Conservation (phyloP, 78 protist genomes). For the Dictyostelium intermedium region DNA sequence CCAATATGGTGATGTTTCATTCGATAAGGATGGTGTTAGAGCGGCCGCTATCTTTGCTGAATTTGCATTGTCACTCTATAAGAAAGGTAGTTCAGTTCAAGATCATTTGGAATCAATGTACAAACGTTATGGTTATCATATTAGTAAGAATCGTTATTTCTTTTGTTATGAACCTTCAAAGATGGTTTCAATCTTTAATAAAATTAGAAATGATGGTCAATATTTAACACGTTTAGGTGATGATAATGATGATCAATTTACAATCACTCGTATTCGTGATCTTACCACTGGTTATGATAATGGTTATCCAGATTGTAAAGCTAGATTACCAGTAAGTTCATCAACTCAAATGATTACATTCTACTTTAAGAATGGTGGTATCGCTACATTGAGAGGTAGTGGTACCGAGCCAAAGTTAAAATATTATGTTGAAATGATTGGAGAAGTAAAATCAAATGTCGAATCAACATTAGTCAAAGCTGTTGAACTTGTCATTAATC, state of each 20-base stretch:
- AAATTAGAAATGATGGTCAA: slow-evolving; percentile 72
- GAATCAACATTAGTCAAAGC: slow-evolving; percentile 2
- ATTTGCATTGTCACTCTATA: slow-evolving; percentile 66
- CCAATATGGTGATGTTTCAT: slow-evolving; percentile 85
- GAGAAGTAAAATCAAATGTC: slow-evolving; percentile 28
- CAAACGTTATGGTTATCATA: slow-evolving; percentile 72
- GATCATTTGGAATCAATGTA: slow-evolving; percentile 75
- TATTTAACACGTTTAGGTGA: slow-evolving; percentile 8
- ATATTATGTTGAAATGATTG: slow-evolving; percentile 91
- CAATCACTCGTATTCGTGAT: slow-evolving; percentile 86
- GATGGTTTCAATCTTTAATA: slow-evolving; percentile 85
- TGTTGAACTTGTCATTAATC: slow-evolving; percentile 49
- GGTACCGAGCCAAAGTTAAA: slow-evolving; percentile 99
- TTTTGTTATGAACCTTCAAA: slow-evolving; percentile 86
- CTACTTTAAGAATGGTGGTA: slow-evolving; percentile 92
- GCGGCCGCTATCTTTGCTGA: slow-evolving; percentile 93
- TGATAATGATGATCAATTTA: not conserved
- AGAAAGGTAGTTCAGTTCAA: slow-evolving; percentile 54
- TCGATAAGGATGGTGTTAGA: slow-evolving; percentile 98
- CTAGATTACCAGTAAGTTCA: slow-evolving; percentile 60
- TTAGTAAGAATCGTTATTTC: slow-evolving; percentile 85
- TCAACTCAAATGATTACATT: slow-evolving; percentile 95
- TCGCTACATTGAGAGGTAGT: slow-evolving; percentile 95
- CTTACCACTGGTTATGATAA: slow-evolving; percentile 89
- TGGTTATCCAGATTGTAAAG: slow-evolving; percentile 26